Conservation (phyloP, 352 stramenopile genomes). For the Phytophthora tubulina region DNA sequence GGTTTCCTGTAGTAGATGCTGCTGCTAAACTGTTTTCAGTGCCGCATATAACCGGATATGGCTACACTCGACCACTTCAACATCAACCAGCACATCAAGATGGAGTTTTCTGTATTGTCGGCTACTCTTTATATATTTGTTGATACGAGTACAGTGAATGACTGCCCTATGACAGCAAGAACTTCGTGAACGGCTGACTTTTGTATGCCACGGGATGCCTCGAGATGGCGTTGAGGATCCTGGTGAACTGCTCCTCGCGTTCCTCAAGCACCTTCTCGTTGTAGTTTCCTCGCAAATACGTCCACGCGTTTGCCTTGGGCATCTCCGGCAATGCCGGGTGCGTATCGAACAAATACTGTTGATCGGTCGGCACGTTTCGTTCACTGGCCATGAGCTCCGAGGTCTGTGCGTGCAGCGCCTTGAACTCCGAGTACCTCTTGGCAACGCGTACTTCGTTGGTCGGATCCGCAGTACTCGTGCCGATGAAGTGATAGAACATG, state of each 20-base stretch:
- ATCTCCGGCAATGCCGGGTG: slow-evolving; percentile 68
- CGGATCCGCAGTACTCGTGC: slow-evolving; percentile 45
- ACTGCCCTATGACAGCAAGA: slow-evolving; percentile 39
- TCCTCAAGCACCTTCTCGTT: slow-evolving; percentile 60
- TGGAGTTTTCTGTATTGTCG: background rate
- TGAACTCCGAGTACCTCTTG: slow-evolving; percentile 85
- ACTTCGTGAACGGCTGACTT: slow-evolving; percentile 53
- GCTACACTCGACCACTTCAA: slow-evolving; percentile 26
- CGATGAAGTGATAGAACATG: slow-evolving; percentile 64
- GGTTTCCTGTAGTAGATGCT: slow-evolving; percentile 16
- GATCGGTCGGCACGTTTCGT: slow-evolving; percentile 45
- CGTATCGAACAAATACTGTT: slow-evolving; percentile 57
- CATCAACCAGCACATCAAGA: slow-evolving; percentile 1
- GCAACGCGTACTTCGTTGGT: slow-evolving; percentile 48
- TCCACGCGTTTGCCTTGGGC: slow-evolving; percentile 48
- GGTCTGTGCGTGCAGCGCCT: slow-evolving; percentile 59
- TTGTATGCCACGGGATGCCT: slow-evolving; percentile 57
- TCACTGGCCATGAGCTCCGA: slow-evolving; percentile 64
- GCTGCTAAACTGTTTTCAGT: slow-evolving; percentile 13
- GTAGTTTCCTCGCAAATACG: slow-evolving; percentile 47
- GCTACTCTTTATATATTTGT: slow-evolving; percentile 5
- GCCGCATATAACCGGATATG: background rate
- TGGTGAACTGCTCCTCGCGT: slow-evolving; percentile 62
- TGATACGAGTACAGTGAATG: slow-evolving; percentile 2
- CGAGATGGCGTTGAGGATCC: slow-evolving; percentile 73